Percentiles rank a stretch among this genome's conserved stretches.
These are phyloP conservation scores for Monilinia fructicola DNA, from an alignment of 2,329 filamentous ascomycete genomes.

Conservation along the genomic window DNA sequence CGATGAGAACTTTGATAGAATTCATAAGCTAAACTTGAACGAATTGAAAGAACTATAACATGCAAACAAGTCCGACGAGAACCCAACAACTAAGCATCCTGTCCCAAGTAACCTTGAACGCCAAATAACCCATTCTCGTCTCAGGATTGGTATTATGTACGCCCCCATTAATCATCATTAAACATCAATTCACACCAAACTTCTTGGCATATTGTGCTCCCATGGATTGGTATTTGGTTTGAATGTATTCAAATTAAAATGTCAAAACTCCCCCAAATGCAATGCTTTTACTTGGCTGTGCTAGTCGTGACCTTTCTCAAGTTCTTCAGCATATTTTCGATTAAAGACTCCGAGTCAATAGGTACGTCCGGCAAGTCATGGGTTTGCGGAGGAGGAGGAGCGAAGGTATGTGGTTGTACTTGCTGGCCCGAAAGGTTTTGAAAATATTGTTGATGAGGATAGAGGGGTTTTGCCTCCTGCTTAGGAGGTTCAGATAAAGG, in stretches of 20 bases:
- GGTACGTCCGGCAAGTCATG: constrained; percentile 40
- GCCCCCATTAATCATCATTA: constrained; percentile 18
- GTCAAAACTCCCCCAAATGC: neutral
- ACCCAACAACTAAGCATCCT: constrained; percentile 10
- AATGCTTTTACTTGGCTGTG: neutral
- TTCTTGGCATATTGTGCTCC: neutral
- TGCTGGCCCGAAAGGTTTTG: constrained; percentile 19
- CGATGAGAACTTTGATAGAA: neutral
- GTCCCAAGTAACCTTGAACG: constrained; percentile 2
- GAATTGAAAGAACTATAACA: constrained; percentile 14
- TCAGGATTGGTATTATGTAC: constrained; percentile 19
- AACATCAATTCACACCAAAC: constrained; percentile 1
- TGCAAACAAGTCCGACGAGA: constrained; percentile 4
- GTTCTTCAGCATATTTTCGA: constrained; percentile 55
- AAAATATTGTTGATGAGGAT: constrained; percentile 35
- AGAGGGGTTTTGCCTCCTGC: constrained; percentile 29
- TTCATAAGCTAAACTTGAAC: constrained; percentile 6
- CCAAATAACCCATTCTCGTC: constrained; percentile 12
- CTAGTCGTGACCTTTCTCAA: constrained; percentile 42
- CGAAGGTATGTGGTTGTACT: constrained; percentile 2
- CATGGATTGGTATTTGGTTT: neutral
- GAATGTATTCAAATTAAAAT: neutral
- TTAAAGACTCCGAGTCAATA: constrained; percentile 43
- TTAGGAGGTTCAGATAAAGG: neutral
- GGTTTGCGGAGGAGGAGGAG: constrained; percentile 15